These are phyloP conservation scores for Blyttiomyces sp. DNA, from an alignment of 371 early-diverging fungal genomes.

Conservation along the genomic window DNA sequence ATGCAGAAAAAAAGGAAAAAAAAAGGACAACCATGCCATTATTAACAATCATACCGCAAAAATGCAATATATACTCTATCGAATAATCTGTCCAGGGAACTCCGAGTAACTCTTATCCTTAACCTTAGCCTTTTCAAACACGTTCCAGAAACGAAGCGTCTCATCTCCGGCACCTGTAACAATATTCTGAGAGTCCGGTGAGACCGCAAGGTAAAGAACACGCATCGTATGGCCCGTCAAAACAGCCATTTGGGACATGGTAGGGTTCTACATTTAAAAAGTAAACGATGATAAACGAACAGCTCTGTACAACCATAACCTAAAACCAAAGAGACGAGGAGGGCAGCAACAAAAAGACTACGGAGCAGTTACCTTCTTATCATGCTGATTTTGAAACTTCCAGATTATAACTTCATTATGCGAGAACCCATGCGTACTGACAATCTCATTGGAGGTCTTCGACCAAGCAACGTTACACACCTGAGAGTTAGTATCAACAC, in stretches of 20 bases:
- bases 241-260: constrained; percentile 25
- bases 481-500: constrained; percentile 56
- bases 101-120: no score
- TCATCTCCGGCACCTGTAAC: constrained; percentile 71
- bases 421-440: constrained; percentile 64
- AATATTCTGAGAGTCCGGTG: constrained; percentile 57
- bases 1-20: no score
- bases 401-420: constrained; percentile 64
- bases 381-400: constrained; percentile 24
- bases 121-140: constrained; percentile 43
- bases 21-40: no score
- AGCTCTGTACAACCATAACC: no score
- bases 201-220: constrained; percentile 62
- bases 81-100: no score
- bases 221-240: constrained; percentile 52
- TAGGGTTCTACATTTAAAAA: no score
- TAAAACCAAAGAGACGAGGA: neutral
- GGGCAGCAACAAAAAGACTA: neutral
- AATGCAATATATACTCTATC: no score
- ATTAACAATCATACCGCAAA: no score
- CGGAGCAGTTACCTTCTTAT: constrained; percentile 6
- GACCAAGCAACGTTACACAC: constrained; percentile 59
- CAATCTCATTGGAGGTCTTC: constrained; percentile 50
- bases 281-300: no score
- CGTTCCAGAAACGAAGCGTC: constrained; percentile 58